Evolutionary conservation across 2,329 filamentous ascomycete genomes (phyloP).

Genomic region (Xylariomycetidae sp.): DNA sequence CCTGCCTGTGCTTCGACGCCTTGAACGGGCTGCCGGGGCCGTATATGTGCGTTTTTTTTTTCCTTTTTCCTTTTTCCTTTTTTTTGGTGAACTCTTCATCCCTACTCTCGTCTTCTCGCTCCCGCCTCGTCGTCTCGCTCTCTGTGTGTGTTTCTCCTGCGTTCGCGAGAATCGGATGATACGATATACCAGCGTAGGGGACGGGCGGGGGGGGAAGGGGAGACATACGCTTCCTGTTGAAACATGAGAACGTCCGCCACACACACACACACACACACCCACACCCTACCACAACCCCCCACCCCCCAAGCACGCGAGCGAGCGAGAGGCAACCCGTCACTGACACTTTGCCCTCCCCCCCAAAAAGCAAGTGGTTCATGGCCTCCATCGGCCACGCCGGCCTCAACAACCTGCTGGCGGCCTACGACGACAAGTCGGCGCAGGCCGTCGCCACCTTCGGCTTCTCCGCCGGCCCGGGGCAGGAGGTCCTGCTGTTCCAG

Average conservation of each 20-base stretch:
- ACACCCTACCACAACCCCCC: too few relatives aligned
- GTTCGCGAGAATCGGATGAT: too few relatives aligned
- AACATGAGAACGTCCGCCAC: too few relatives aligned
- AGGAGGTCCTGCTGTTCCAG: slow-evolving; percentile 84
- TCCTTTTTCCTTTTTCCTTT: not conserved
- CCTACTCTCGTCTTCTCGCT: not conserved
- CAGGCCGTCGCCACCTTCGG: slow-evolving; percentile 95
- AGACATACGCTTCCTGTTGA: too few relatives aligned
- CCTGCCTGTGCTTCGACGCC: slow-evolving; percentile 86
- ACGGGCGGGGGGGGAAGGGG: not conserved
- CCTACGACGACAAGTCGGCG: slow-evolving; percentile 84
- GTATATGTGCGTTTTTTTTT: slow-evolving; percentile 67
- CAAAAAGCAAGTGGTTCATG: slow-evolving; percentile 85
- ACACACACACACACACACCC: too few relatives aligned
- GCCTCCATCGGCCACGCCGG: slow-evolving; percentile 73
- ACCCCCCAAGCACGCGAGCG: too few relatives aligned
- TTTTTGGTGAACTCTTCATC: not conserved
- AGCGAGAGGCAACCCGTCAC: not conserved
- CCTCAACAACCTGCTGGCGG: slow-evolving; percentile 82
- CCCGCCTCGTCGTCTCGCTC: not conserved
- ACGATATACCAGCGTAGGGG: too few relatives aligned
- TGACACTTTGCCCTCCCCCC: not conserved
- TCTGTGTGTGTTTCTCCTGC: not conserved
- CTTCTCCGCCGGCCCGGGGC: slow-evolving; percentile 78
- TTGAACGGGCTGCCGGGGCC: slow-evolving; percentile 87